Percentiles rank a stretch among this genome's conserved stretches.
phyloP scores from a whole-genome alignment of 371 early-diverging fungal genomes.

The Mortierella sp. region DNA sequence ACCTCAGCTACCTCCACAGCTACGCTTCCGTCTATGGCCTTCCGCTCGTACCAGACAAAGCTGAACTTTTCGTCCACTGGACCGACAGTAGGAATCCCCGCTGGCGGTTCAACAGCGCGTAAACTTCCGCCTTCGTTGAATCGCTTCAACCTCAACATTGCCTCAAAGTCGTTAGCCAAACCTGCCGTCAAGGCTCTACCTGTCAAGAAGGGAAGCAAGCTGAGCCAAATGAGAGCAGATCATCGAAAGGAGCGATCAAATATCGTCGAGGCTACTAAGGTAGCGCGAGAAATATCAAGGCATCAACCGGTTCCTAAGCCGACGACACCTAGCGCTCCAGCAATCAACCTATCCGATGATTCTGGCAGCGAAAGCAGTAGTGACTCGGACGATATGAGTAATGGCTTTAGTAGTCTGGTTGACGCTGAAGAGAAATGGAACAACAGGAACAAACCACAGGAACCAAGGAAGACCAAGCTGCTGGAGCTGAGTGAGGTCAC shows the following conservation, averaged over 20 bases:
- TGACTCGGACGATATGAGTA: slow-evolving; percentile 24
- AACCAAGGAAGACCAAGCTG: slow-evolving; percentile 47
- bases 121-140: slow-evolving; percentile 28
- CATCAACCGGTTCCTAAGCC: neutral
- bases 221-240: slow-evolving; percentile 46
- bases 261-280: slow-evolving; percentile 28
- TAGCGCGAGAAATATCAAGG: slow-evolving; percentile 23
- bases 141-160: slow-evolving; percentile 9
- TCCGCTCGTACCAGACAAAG: slow-evolving; percentile 30
- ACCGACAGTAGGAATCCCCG: slow-evolving; percentile 8
- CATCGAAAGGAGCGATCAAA: slow-evolving; percentile 30
- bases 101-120: slow-evolving; percentile 21
- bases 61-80: slow-evolving; percentile 20
- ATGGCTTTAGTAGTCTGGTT: slow-evolving; percentile 33
- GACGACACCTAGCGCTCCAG: neutral
- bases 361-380: slow-evolving; percentile 32
- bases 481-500: slow-evolving; percentile 43
- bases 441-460: slow-evolving; percentile 21
- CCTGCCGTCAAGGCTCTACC: slow-evolving; percentile 19
- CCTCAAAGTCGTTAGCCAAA: slow-evolving; percentile 21
- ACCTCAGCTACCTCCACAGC: neutral
- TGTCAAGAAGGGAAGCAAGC: slow-evolving; percentile 33
- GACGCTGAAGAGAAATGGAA: slow-evolving; percentile 40
- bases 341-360: neutral
- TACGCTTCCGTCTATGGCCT: neutral